These are phyloP conservation scores for Smithsoniella earleae DNA, from an alignment of 163 green algal species.

Conservation along the genomic window DNA sequence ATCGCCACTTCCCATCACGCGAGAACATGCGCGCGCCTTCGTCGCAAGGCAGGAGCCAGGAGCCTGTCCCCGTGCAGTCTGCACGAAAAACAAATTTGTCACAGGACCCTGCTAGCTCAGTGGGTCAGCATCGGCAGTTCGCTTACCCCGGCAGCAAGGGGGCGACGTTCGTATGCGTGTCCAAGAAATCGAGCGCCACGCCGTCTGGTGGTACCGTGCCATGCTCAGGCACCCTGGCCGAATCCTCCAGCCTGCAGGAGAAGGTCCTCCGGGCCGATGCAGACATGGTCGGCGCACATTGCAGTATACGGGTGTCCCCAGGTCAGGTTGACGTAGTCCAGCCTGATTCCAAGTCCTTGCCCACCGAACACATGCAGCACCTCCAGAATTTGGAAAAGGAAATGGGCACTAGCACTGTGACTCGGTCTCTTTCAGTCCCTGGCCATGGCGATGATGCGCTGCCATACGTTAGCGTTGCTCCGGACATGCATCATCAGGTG, in stretches of 20 bases:
- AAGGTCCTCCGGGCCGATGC: not conserved
- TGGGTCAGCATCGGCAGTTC: constrained; percentile 19
- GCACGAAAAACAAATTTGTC: too few species aligned
- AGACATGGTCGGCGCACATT: not conserved
- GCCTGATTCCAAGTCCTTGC: not conserved
- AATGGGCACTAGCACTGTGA: not conserved
- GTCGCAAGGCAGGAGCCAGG: not conserved
- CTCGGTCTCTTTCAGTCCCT: not conserved
- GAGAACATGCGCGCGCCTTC: not conserved
- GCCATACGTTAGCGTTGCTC: too few species aligned
- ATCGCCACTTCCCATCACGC: not conserved
- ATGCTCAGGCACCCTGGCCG: not conserved
- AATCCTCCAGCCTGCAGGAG: not conserved
- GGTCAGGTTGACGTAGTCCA: not conserved
- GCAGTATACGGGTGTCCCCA: too few species aligned
- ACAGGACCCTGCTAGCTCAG: too few species aligned
- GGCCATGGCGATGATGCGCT: not conserved
- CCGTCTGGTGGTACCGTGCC: not conserved
- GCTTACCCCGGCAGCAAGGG: not conserved
- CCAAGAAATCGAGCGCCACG: not conserved
- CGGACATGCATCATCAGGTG: too few species aligned
- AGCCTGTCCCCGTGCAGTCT: not conserved
- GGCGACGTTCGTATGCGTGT: constrained; percentile 10
- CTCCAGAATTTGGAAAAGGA: too few species aligned
- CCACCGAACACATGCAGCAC: not conserved